Evolutionary conservation across 75 land plant genomes (phyloP).

Genomic region (Sequoiadendron giganteum): DNA sequence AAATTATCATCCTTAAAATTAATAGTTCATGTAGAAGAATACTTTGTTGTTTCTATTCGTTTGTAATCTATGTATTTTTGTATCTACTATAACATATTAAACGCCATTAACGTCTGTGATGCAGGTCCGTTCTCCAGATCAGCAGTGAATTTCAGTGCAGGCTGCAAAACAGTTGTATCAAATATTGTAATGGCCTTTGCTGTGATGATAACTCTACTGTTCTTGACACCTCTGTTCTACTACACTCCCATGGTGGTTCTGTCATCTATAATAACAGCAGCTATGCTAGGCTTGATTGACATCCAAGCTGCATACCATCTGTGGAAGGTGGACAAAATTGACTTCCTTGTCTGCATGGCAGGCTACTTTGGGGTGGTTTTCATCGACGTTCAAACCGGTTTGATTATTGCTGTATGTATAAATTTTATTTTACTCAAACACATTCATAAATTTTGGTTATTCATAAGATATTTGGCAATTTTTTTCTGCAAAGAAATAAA

Average conservation of each 20-base stretch:
- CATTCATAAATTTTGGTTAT: neutral
- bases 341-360: slow-evolving; percentile 40
- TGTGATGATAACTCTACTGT: slow-evolving; percentile 27
- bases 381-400: slow-evolving; percentile 32
- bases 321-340: slow-evolving; percentile 52
- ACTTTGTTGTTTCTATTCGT: neutral
- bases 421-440: neutral
- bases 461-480: neutral
- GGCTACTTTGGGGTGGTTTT: slow-evolving; percentile 43
- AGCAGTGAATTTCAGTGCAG: slow-evolving; percentile 44
- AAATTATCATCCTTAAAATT: too few species aligned
- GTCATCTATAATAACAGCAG: slow-evolving; percentile 34
- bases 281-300: slow-evolving; percentile 37
- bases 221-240: slow-evolving; percentile 39
- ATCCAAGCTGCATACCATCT: slow-evolving; percentile 23
- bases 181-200: slow-evolving; percentile 42
- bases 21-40: too few species aligned
- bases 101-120: neutral
- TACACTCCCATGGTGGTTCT: slow-evolving; percentile 47
- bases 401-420: slow-evolving; percentile 39
- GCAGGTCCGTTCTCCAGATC: slow-evolving; percentile 49
- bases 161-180: slow-evolving; percentile 34
- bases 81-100: neutral
- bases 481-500: neutral
- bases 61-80: neutral